Base-by-base conservation (phyloP, 345 rosid genomes). In the Moricandia arvensis region DNA sequence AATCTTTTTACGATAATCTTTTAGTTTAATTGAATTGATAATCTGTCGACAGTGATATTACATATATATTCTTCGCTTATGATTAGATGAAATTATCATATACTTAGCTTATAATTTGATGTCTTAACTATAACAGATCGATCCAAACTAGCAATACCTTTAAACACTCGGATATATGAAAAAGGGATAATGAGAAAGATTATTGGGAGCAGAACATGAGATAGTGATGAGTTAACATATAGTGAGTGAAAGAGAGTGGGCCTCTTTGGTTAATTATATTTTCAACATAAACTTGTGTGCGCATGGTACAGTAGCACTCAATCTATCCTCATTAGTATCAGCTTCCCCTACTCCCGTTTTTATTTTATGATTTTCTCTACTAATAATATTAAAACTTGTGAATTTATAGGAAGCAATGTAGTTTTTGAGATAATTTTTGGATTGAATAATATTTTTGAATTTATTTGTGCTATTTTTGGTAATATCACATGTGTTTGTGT, bases 281-380 rank as follows among this genome's bases (percentile, higher is more conserved):
- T 49, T 65, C 47, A 53, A 68, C 59, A 69, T 70, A 63, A 65
- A 76, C 73, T 53, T 84, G 83, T 84, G 89, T 91, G 89, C 97
- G 83, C 80, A 71, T 91, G 97, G 79, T 80, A 91, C 93, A 86
- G 93, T 89, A 75, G 86, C 91, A 91, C 93, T 85, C 83, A 74
- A 75, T 64, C 9, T 59, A 53, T 73, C 79, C 70, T 65, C 71
- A 64, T 61, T 71, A 71, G 67, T 64, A 59, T 27, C 76, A 45
- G 24, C 35, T 78, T 72, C 69, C 59, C 69, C 63, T 47, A 66
- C 73, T 65, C 34, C 60, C 69, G 54, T 35, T 30, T 37, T 17
- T 33, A 49, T 37, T 61, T 37, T 61, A 61, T 61, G 68, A 15
- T 29, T 7, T 29, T 7, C 63, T 49, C 37, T 62, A 27, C 47